Percentiles rank a stretch among this genome's conserved stretches.
Evolutionary conservation across 2,329 filamentous ascomycete species (phyloP).

Genomic region (Aquanectria penicillioides): DNA sequence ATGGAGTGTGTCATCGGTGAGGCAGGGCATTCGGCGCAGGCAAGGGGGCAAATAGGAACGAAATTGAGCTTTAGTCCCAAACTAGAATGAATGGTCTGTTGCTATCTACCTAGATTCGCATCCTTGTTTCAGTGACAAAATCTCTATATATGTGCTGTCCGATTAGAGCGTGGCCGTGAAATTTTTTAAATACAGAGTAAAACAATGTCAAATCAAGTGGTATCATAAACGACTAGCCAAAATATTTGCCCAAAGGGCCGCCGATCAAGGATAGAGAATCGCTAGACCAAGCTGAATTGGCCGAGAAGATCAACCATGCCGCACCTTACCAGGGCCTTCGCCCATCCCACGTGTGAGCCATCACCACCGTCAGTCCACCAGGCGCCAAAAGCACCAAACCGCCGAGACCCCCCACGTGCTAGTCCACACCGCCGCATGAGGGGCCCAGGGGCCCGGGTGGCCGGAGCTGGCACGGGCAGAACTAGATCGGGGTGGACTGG

Average conservation of each 20-base stretch:
- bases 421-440: neutral
- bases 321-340: neutral
- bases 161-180: neutral
- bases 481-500: neutral
- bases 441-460: neutral
- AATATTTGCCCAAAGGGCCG: neutral
- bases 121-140: neutral
- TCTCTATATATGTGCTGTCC: neutral
- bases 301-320: neutral
- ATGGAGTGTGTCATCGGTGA: neutral
- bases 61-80: constrained; percentile 11
- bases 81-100: constrained; percentile 25
- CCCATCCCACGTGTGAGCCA: constrained; percentile 2
- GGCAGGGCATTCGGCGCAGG: neutral
- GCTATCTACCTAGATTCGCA: neutral
- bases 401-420: neutral
- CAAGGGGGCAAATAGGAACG: neutral
- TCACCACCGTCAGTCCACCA: neutral
- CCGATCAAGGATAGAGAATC: neutral
- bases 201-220: neutral
- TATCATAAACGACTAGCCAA: constrained; percentile 9
- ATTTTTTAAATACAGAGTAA: no score
- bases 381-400: neutral
- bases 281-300: neutral
- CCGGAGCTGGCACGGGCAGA: neutral